Evolutionary conservation across 805 yeast genomes (phyloP).

Genomic region (Torulaspora microellipsoides): DNA sequence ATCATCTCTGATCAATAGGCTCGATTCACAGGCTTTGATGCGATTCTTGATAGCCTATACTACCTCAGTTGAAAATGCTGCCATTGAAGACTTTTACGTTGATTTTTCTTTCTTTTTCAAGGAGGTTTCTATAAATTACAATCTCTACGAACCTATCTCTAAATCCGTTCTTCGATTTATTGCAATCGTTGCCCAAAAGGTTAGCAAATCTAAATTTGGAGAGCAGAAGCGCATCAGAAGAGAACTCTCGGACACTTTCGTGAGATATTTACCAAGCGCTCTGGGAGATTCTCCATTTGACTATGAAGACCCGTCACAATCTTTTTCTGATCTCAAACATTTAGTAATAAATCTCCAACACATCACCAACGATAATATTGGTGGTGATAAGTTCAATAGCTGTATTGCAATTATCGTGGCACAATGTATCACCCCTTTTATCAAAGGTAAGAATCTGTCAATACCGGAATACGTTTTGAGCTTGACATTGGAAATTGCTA

Average conservation of each 20-base stretch:
- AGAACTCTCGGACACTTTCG: constrained; percentile 47
- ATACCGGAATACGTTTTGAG: constrained; percentile 41
- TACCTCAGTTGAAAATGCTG: constrained; percentile 64
- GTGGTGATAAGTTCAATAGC: constrained; percentile 51
- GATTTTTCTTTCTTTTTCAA: constrained; percentile 54
- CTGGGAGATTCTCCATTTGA: constrained; percentile 25
- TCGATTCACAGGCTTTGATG: constrained; percentile 44
- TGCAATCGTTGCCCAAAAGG: constrained; percentile 49
- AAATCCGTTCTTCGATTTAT: constrained; percentile 52
- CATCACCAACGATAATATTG: constrained; percentile 24
- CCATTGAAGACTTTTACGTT: constrained; percentile 73
- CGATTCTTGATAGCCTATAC: constrained; percentile 58
- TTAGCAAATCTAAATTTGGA: constrained; percentile 56
- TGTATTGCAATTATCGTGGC: constrained; percentile 49
- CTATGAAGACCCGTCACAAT: constrained; percentile 12
- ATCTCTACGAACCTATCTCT: constrained; percentile 45
- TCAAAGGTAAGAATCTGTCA: constrained; percentile 41
- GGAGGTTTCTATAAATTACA: constrained; percentile 47
- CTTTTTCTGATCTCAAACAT: constrained; percentile 14
- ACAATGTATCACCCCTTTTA: constrained; percentile 49
- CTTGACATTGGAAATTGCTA: constrained; percentile 38
- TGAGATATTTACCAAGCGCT: constrained; percentile 35
- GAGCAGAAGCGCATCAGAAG: constrained; percentile 54
- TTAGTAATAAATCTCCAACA: constrained; percentile 19
- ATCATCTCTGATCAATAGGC: constrained; percentile 45